phyloP scores from a whole-genome alignment of 768 basidiomycete genomes.

The Boletus bicolor region DNA sequence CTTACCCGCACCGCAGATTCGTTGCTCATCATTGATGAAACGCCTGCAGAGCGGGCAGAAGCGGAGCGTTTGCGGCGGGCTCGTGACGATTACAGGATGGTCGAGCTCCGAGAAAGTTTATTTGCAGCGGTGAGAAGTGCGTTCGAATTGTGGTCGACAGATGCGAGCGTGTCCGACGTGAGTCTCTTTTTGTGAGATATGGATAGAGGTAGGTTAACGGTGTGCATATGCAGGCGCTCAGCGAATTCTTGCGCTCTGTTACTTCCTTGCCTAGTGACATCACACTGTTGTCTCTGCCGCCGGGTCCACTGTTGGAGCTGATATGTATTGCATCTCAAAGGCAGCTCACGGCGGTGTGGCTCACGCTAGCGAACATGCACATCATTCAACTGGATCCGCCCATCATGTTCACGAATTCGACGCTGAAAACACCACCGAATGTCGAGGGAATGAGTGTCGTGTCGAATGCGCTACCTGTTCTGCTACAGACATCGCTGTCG shows the following conservation, averaged over 20 bases:
- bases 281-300: conserved; percentile 77
- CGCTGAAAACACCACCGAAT: conserved; percentile 51
- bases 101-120: conserved; percentile 64
- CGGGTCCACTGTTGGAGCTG: conserved; percentile 77
- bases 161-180: conserved; percentile 75
- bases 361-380: conserved; percentile 77
- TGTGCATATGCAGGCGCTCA: conserved; percentile 53
- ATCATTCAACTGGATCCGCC: conserved; percentile 82
- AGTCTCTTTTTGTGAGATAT: conserved; percentile 29
- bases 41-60: conserved; percentile 51
- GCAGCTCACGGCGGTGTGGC: conserved; percentile 79
- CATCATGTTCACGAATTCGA: conserved; percentile 32
- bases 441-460: conserved; percentile 58
- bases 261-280: conserved; percentile 74
- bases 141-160: conserved; percentile 75
- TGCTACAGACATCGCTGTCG: conserved; percentile 57
- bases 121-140: conserved; percentile 55
- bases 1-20: conserved; percentile 76
- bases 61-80: conserved; percentile 54
- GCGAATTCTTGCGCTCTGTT: conserved; percentile 82
- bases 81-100: conserved; percentile 60
- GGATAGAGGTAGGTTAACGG: background rate
- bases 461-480: conserved; percentile 47
- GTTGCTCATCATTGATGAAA: conserved; percentile 54
- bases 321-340: conserved; percentile 70